Percentiles rank a stretch among this genome's conserved stretches.
Conservation (phyloP, 2,329 filamentous ascomycete species). For the Lasiodiplodia sp. region DNA sequence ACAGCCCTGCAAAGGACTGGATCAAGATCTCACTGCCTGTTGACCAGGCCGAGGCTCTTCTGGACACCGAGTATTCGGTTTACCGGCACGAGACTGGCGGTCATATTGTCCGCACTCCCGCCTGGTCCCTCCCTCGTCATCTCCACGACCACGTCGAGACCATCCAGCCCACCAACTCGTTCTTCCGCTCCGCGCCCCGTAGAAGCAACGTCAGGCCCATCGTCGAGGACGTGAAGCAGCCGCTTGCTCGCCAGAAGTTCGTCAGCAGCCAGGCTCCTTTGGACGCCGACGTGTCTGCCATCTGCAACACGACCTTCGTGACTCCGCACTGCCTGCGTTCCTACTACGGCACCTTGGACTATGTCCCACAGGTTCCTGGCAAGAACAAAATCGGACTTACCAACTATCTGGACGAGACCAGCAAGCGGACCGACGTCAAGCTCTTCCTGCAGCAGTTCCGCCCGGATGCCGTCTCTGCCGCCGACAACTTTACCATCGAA, state of each 20-base stretch:
- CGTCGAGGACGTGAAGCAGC: not conserved
- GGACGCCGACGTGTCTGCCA: slow-evolving; percentile 32
- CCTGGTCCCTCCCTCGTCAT: slow-evolving; percentile 66
- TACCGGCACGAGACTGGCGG: slow-evolving; percentile 64
- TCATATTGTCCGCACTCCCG: slow-evolving; percentile 59
- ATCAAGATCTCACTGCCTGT: slow-evolving; percentile 62
- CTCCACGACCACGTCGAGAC: slow-evolving; percentile 66
- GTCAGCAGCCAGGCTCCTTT: not conserved
- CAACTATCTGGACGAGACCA: slow-evolving; percentile 59
- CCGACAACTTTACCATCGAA: slow-evolving; percentile 31
- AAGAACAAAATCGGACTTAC: slow-evolving; percentile 57
- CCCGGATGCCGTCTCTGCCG: slow-evolving; percentile 30
- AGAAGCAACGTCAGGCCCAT: slow-evolving; percentile 36
- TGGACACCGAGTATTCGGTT: slow-evolving; percentile 58
- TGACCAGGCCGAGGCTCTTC: slow-evolving; percentile 59
- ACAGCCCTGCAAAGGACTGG: slow-evolving; percentile 65
- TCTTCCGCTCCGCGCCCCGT: slow-evolving; percentile 51
- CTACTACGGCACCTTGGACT: slow-evolving; percentile 52
- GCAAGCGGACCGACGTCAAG: slow-evolving; percentile 44
- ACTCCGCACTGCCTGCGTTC: slow-evolving; percentile 52
- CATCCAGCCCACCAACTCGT: slow-evolving; percentile 68
- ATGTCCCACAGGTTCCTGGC: slow-evolving; percentile 50
- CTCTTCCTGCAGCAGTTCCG: slow-evolving; percentile 31
- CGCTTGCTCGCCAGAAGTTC: not conserved
- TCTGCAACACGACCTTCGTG: slow-evolving; percentile 49